Evolutionary conservation across 1,284 basidiomycete genomes (phyloP).

Genomic region (Sporisorium graminicola): DNA sequence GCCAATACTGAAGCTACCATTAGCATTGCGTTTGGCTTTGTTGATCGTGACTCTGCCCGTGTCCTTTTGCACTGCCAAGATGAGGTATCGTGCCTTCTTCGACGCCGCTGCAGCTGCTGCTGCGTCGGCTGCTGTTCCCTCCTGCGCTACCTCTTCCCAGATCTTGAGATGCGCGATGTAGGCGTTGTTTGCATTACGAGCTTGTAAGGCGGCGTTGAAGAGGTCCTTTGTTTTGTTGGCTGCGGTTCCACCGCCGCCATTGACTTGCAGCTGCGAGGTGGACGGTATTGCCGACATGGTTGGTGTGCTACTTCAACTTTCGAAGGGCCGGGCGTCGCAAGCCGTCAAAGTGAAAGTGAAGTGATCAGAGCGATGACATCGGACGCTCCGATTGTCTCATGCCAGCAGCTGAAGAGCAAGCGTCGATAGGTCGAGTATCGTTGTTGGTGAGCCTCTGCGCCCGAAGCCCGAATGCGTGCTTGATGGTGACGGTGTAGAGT

Average conservation of each 20-base stretch:
- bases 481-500: background rate
- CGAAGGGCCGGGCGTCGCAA: background rate
- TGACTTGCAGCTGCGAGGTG: slow-evolving; percentile 22
- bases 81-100: slow-evolving; percentile 66
- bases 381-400: background rate
- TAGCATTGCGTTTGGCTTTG: slow-evolving; percentile 96
- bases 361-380: slow-evolving; percentile 3
- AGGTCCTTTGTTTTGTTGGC: slow-evolving; percentile 56
- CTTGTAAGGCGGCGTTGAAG: slow-evolving; percentile 62
- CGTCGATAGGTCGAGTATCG: background rate
- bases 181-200: slow-evolving; percentile 56
- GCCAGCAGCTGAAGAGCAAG: background rate
- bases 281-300: slow-evolving; percentile 27
- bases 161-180: slow-evolving; percentile 69
- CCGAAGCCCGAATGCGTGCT: background rate
- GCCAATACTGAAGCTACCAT: slow-evolving; percentile 94
- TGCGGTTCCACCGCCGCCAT: slow-evolving; percentile 3
- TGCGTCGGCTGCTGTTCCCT: slow-evolving; percentile 19
- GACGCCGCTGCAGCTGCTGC: slow-evolving; percentile 4
- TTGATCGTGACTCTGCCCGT: slow-evolving; percentile 71
- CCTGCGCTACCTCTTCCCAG: slow-evolving; percentile 56
- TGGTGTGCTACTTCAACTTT: background rate
- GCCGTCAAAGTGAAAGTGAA: background rate
- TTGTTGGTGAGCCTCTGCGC: background rate
- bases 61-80: slow-evolving; percentile 60